These are phyloP conservation scores for Plasmodium gaboni DNA, from an alignment of 169 alveolate species.

Conservation along the genomic window DNA sequence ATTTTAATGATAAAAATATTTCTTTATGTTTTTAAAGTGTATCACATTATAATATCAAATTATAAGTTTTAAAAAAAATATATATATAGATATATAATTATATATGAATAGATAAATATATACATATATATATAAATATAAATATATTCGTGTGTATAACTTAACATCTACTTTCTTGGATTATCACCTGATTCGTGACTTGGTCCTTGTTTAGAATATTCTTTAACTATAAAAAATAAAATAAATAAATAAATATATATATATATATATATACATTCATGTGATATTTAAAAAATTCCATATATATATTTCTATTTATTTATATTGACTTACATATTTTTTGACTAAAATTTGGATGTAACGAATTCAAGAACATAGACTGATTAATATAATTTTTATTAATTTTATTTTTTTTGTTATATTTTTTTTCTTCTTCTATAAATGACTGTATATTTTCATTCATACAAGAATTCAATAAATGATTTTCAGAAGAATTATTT, in stretches of 20 bases:
- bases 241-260: background rate
- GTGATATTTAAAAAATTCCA: background rate
- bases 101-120: too few species aligned
- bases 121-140: too few species aligned
- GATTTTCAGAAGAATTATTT: background rate
- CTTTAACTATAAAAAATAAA: constrained; percentile 50
- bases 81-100: background rate
- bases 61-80: background rate
- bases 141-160: too few species aligned
- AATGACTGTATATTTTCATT: constrained; percentile 30
- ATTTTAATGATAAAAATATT: constrained; percentile 37
- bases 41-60: too few species aligned
- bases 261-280: background rate
- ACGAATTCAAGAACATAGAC: constrained; percentile 22
- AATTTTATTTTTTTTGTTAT: constrained; percentile 54
- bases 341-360: constrained; percentile 57
- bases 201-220: constrained; percentile 3
- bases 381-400: constrained; percentile 34
- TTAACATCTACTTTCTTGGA: background rate
- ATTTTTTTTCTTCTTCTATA: constrained; percentile 39
- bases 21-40: constrained; percentile 14
- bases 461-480: background rate
- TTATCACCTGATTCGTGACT: background rate
- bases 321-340: constrained; percentile 29
- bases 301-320: too few species aligned